These are phyloP conservation scores for Westerdykella aurantiaca DNA, from an alignment of 2,329 filamentous ascomycete species.

Conservation along the genomic window DNA sequence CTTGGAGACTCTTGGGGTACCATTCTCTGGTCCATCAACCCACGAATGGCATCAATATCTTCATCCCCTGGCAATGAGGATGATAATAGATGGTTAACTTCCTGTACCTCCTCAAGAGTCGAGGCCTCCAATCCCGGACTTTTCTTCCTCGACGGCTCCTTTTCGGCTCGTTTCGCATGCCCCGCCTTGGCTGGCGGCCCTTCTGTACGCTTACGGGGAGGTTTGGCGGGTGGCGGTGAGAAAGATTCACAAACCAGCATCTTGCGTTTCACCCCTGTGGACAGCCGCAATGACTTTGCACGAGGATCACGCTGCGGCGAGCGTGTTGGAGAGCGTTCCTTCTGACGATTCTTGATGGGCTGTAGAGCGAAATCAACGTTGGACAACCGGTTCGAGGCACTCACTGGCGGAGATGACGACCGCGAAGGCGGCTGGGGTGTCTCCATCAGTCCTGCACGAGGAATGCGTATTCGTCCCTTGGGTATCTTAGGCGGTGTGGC, in stretches of 20 bases:
- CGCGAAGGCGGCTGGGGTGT: conserved; percentile 20
- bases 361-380: conserved; percentile 28
- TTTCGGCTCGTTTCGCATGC: conserved; percentile 2
- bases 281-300: conserved; percentile 36
- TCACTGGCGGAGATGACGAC: conserved; percentile 36
- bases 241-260: conserved; percentile 41
- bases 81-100: background rate
- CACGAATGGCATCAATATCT: conserved; percentile 23
- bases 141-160: conserved; percentile 1
- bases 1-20: conserved; percentile 10
- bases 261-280: conserved; percentile 36
- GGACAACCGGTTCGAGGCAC: conserved; percentile 32
- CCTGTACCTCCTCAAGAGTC: too few relatives aligned
- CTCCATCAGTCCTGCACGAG: conserved; percentile 16
- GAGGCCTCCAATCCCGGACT: conserved; percentile 1
- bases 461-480: conserved; percentile 21
- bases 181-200: too few relatives aligned
- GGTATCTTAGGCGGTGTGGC: conserved; percentile 19
- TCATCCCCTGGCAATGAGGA: conserved; percentile 13
- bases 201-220: background rate
- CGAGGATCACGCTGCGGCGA: conserved; percentile 19
- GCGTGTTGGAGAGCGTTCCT: conserved; percentile 6
- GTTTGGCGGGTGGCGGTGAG: conserved; percentile 8
- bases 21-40: conserved; percentile 25
- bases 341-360: conserved; percentile 4